These are phyloP conservation scores for Sarocladium kiliense DNA, from an alignment of 2,329 filamentous ascomycete genomes.

Conservation along the genomic window DNA sequence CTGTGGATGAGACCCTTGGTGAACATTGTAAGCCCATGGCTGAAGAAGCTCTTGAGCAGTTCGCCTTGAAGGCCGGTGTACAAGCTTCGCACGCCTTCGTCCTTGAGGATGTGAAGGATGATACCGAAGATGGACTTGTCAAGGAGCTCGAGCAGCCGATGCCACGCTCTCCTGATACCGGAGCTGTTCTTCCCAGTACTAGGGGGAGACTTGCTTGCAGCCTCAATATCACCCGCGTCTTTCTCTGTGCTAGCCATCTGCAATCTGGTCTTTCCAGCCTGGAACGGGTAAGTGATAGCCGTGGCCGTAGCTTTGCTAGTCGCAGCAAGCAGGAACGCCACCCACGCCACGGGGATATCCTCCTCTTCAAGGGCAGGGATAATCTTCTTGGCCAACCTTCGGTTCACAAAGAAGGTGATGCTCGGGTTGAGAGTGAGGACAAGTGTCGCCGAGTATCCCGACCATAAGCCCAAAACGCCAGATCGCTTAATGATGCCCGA, in stretches of 20 bases:
- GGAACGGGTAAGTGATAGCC: slow-evolving; percentile 77
- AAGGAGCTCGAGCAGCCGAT: slow-evolving; percentile 14
- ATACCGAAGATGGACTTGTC: slow-evolving; percentile 56
- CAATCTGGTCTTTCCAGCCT: slow-evolving; percentile 74
- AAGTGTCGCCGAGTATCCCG: slow-evolving; percentile 76
- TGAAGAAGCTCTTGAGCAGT: slow-evolving; percentile 77
- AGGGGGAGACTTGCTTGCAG: slow-evolving; percentile 2
- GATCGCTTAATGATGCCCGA: slow-evolving; percentile 61
- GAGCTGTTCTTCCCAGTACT: slow-evolving; percentile 9
- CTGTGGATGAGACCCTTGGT: slow-evolving; percentile 75
- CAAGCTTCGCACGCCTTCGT: slow-evolving; percentile 63
- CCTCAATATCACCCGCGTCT: neutral
- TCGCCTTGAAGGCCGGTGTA: slow-evolving; percentile 75
- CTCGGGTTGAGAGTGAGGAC: slow-evolving; percentile 81
- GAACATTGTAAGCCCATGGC: slow-evolving; percentile 82
- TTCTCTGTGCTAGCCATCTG: slow-evolving; percentile 49
- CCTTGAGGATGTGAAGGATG: slow-evolving; percentile 51
- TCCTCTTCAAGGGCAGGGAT: slow-evolving; percentile 43
- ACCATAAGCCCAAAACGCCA: slow-evolving; percentile 75
- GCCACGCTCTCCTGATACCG: slow-evolving; percentile 1
- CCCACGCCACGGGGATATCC: slow-evolving; percentile 32
- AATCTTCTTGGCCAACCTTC: slow-evolving; percentile 58
- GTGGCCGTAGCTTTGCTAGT: slow-evolving; percentile 74
- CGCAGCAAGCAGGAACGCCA: slow-evolving; percentile 55
- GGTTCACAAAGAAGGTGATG: slow-evolving; percentile 80